These are phyloP conservation scores for Penicillium coffeae DNA, from an alignment of 495 filamentous ascomycete species.

Conservation along the genomic window DNA sequence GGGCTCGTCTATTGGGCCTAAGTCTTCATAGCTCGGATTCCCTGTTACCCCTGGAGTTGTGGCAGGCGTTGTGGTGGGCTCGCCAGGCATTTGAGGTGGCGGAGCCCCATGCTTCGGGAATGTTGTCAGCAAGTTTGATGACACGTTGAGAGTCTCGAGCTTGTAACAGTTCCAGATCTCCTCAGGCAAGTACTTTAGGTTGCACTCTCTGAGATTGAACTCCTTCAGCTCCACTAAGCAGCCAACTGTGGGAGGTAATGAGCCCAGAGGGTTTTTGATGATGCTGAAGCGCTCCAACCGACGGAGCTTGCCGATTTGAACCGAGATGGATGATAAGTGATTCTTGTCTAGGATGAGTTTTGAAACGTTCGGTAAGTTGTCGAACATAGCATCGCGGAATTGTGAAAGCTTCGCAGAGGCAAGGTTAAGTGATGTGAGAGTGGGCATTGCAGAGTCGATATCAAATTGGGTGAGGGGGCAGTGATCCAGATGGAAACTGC, in stretches of 20 bases:
- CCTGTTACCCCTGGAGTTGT: conserved; percentile 49
- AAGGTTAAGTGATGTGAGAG: conserved; percentile 78
- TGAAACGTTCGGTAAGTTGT: conserved; percentile 78
- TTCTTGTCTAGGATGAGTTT: conserved; percentile 91
- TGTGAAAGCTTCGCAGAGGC: conserved; percentile 82
- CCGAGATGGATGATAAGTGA: conserved; percentile 84
- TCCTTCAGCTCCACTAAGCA: conserved; percentile 77
- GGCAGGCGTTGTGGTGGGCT: conserved; percentile 44
- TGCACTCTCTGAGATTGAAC: conserved; percentile 88
- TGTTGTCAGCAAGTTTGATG: conserved; percentile 82
- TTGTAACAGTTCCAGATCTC: conserved; percentile 91
- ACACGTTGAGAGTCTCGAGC: conserved; percentile 89
- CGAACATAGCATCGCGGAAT: conserved; percentile 79
- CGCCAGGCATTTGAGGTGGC: conserved; percentile 54
- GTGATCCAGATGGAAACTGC: conserved; percentile 80
- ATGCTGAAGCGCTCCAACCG: conserved; percentile 90
- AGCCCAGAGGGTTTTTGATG: conserved; percentile 79
- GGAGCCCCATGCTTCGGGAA: conserved; percentile 81
- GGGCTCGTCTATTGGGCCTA: conserved; percentile 63
- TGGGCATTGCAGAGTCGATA: conserved; percentile 69
- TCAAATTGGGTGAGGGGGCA: conserved; percentile 93
- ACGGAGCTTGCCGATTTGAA: conserved; percentile 75
- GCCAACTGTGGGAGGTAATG: conserved; percentile 80
- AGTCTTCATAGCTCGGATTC: conserved; percentile 72
- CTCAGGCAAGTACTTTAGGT: conserved; percentile 77